Conservation (phyloP, 306 rosid species). For the Mimosa pudica region DNA sequence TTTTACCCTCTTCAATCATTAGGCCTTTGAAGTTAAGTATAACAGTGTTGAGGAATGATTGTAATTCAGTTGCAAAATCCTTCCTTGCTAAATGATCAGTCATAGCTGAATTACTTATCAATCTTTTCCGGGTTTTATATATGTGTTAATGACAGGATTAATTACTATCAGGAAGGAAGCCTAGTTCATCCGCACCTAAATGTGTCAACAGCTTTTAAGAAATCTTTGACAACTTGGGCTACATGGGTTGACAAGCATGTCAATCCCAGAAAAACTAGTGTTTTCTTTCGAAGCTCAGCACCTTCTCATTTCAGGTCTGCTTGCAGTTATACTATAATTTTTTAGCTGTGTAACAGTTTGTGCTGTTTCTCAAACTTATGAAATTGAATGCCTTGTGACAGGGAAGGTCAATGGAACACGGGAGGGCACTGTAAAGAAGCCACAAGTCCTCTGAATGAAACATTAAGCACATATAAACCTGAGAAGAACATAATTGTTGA, state of each 20-base stretch:
- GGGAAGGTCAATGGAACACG: conserved; percentile 91
- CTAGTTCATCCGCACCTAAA: conserved; percentile 76
- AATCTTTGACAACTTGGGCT: conserved; percentile 81
- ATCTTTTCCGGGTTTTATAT: neutral
- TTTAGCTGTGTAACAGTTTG: neutral
- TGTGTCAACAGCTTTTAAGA: conserved; percentile 68
- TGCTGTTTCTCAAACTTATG: neutral
- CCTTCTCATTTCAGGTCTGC: conserved; percentile 97
- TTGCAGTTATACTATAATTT: neutral
- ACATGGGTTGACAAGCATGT: conserved; percentile 79
- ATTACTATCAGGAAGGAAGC: conserved; percentile 85
- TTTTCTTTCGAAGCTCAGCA: conserved; percentile 84
- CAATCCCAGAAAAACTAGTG: conserved; percentile 62
- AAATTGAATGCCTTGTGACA: conserved; percentile 37
- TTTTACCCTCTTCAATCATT: conserved; percentile 23
- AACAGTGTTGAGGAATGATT: neutral
- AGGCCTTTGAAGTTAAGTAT: neutral
- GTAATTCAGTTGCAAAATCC: neutral
- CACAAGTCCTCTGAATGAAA: conserved; percentile 57
- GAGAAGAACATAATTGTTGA: conserved; percentile 65
- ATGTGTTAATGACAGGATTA: conserved; percentile 51
- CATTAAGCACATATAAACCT: conserved; percentile 31
- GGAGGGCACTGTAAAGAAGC: conserved; percentile 91
- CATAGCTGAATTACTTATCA: conserved; percentile 18
- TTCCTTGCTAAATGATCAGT: conserved; percentile 3